A percentile compares a stretch with the other conserved stretches of the same genome.
phyloP scores from a whole-genome alignment of 768 basidiomycete species.

The Podaxis sp. region DNA sequence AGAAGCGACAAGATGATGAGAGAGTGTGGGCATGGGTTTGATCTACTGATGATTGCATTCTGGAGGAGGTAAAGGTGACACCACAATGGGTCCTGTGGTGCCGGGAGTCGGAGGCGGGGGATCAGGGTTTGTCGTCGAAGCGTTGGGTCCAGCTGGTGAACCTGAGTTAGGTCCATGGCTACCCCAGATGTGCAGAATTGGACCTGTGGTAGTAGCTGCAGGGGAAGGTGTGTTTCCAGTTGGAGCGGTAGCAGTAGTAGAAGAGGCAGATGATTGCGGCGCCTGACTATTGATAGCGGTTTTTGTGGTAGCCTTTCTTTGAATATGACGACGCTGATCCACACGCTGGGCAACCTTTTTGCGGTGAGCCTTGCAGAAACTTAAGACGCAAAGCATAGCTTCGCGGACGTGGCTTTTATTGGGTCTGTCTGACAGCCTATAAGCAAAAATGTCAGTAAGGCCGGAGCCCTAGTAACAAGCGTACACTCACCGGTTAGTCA shows the following conservation, averaged over 20 bases:
- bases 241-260: neutral
- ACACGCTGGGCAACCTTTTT: slow-evolving; percentile 29
- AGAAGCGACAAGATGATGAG: neutral
- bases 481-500: slow-evolving; percentile 47
- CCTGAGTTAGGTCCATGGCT: neutral
- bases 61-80: slow-evolving; percentile 9
- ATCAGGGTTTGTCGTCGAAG: neutral
- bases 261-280: neutral
- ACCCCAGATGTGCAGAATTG: neutral
- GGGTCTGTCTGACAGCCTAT: slow-evolving; percentile 53
- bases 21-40: neutral
- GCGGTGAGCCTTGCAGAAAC: slow-evolving; percentile 52
- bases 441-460: neutral
- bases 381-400: slow-evolving; percentile 45
- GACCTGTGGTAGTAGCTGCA: neutral
- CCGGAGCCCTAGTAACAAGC: neutral
- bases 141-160: neutral
- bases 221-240: neutral
- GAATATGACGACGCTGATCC: slow-evolving; percentile 22
- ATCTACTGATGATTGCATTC: slow-evolving; percentile 9
- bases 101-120: neutral
- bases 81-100: neutral
- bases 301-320: slow-evolving; percentile 18
- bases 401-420: slow-evolving; percentile 53
- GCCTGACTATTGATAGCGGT: slow-evolving; percentile 8